Percentiles rank a stretch among this genome's conserved stretches.
Evolutionary conservation across 768 basidiomycete species (phyloP).

Genomic region (Mycena maculata): DNA sequence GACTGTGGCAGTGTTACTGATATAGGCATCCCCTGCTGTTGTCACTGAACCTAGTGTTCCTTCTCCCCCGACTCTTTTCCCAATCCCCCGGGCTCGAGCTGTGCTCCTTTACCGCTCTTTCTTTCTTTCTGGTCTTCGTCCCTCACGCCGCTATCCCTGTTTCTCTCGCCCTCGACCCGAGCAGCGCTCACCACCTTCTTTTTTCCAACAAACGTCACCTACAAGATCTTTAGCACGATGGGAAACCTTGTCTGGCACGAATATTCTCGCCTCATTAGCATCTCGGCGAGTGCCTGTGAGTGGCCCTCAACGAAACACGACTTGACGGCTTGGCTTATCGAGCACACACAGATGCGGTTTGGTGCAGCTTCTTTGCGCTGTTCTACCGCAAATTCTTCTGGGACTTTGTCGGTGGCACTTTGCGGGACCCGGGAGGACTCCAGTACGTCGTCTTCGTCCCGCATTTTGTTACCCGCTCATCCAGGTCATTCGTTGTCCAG

Average conservation of each 20-base stretch:
- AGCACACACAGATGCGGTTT: conserved; percentile 72
- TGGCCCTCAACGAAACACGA: conserved; percentile 33
- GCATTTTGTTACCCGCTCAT: conserved; percentile 6
- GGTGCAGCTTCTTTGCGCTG: conserved; percentile 85
- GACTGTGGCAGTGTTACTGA: conserved; percentile 19
- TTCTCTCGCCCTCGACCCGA: conserved; percentile 32
- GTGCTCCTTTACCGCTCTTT: conserved; percentile 48
- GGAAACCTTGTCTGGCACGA: conserved; percentile 88
- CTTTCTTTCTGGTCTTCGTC: conserved; percentile 41
- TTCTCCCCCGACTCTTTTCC: conserved; percentile 49
- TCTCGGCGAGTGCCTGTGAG: conserved; percentile 81
- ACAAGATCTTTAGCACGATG: conserved; percentile 57
- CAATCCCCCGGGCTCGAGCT: conserved; percentile 50
- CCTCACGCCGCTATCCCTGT: conserved; percentile 41
- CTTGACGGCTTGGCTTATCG: conserved; percentile 19
- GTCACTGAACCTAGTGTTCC: conserved; percentile 46
- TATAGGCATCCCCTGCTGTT: conserved; percentile 36
- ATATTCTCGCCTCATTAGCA: conserved; percentile 73
- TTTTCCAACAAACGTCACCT: conserved; percentile 24
- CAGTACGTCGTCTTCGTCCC: conserved; percentile 61
- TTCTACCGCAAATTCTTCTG: conserved; percentile 96
- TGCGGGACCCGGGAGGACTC: conserved; percentile 82
- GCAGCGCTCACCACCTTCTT: conserved; percentile 40
- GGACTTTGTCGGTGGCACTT: conserved; percentile 89
- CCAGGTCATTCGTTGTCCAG: conserved; percentile 47